A percentile compares a stretch with the other conserved stretches of the same genome.
These are phyloP conservation scores for Theobroma grandiflorum DNA, from an alignment of 441 rosid species.

Conservation along the genomic window DNA sequence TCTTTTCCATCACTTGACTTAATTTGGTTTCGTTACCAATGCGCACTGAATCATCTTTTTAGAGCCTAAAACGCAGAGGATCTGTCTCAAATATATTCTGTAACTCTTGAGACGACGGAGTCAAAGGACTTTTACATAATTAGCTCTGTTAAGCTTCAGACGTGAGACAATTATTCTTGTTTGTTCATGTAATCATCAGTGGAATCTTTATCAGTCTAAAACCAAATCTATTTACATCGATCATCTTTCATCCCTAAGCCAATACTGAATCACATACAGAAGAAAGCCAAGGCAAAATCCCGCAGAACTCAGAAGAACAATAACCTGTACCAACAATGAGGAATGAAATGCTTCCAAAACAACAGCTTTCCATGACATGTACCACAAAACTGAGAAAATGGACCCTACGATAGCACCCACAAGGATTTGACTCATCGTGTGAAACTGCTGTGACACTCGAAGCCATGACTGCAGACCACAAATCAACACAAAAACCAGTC, in stretches of 20 bases:
- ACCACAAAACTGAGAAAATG: conserved; percentile 68
- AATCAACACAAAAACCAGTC: conserved; percentile 26
- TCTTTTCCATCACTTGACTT: background rate
- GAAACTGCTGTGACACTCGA: conserved; percentile 82
- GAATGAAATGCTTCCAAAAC: conserved; percentile 65
- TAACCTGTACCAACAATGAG: conserved; percentile 49
- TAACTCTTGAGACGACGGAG: background rate
- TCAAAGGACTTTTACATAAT: background rate
- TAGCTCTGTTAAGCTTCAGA: background rate
- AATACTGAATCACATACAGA: conserved; percentile 50
- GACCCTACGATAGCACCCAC: conserved; percentile 77
- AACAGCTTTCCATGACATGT: conserved; percentile 58
- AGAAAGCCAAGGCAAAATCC: conserved; percentile 61
- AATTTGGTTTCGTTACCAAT: background rate
- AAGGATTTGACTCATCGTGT: conserved; percentile 75
- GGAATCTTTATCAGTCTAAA: background rate
- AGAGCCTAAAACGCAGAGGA: background rate
- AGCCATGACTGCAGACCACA: conserved; percentile 70
- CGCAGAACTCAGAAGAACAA: conserved; percentile 49
- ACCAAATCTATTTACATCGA: background rate
- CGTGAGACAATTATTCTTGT: background rate
- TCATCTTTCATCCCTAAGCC: conserved; percentile 66
- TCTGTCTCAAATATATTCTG: background rate
- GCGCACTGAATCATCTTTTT: background rate
- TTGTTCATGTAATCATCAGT: background rate